phyloP scores from a whole-genome alignment of 2,329 filamentous ascomycete genomes.

The Microcyclospora pomicola region DNA sequence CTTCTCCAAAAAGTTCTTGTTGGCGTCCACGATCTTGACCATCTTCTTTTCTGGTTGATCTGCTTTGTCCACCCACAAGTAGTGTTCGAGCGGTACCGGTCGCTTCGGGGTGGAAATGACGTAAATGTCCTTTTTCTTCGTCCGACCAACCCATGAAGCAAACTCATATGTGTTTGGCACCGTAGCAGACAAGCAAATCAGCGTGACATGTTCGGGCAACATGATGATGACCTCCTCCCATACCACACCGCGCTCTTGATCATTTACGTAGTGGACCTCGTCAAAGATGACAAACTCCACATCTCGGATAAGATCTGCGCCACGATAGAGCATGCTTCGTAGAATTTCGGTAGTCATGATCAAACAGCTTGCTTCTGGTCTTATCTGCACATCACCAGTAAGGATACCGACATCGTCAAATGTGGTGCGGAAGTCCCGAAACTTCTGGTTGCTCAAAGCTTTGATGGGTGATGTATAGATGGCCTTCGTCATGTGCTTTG shows the following conservation, averaged over 20 bases:
- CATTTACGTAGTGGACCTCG: slow-evolving; percentile 97
- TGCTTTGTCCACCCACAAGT: slow-evolving; percentile 60
- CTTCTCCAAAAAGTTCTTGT: slow-evolving; percentile 80
- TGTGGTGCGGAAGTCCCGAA: slow-evolving; percentile 76
- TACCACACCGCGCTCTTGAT: slow-evolving; percentile 86
- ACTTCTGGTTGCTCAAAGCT: slow-evolving; percentile 95
- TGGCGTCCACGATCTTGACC: slow-evolving; percentile 83
- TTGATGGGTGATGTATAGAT: slow-evolving; percentile 99
- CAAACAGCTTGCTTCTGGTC: slow-evolving; percentile 89
- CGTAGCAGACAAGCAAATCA: slow-evolving; percentile 89
- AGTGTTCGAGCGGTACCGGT: slow-evolving; percentile 89
- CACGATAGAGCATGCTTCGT: slow-evolving; percentile 93
- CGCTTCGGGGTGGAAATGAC: slow-evolving; percentile 95
- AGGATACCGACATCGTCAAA: slow-evolving; percentile 96
- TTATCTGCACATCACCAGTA: slow-evolving; percentile 95
- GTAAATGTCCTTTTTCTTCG: slow-evolving; percentile 97
- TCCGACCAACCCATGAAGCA: slow-evolving; percentile 93
- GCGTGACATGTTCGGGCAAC: slow-evolving; percentile 90
- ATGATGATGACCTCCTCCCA: slow-evolving; percentile 99
- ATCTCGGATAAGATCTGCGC: slow-evolving; percentile 88
- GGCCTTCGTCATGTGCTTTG: slow-evolving; percentile 98
- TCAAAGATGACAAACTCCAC: slow-evolving; percentile 99
- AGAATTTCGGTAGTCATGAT: slow-evolving; percentile 99
- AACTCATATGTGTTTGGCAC: slow-evolving; percentile 97
- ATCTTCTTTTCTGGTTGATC: slow-evolving; percentile 49